Evolutionary conservation across 148 eudicot species (phyloP).

Genomic region (Rhododendron ovatum): DNA sequence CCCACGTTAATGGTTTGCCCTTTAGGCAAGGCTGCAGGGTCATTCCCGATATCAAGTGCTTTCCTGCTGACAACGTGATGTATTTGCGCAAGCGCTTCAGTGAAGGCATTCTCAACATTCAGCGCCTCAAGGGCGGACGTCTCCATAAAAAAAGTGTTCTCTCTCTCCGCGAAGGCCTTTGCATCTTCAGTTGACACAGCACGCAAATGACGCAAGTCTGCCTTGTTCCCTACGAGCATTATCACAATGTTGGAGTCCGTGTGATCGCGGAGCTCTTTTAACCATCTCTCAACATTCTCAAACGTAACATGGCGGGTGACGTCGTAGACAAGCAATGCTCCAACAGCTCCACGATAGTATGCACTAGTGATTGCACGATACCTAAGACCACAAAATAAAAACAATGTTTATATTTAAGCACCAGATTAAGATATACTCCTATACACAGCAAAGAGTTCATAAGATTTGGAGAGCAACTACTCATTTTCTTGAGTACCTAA

Average conservation of each 20-base stretch:
- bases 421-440: neutral
- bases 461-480: neutral
- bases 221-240: conserved; percentile 50
- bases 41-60: conserved; percentile 39
- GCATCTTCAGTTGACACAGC: conserved; percentile 50
- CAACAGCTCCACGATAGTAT: conserved; percentile 53
- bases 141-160: conserved; percentile 43
- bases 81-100: conserved; percentile 43
- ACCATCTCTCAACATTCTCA: conserved; percentile 49
- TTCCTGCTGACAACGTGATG: conserved; percentile 36
- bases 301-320: conserved; percentile 45
- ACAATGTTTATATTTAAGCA: neutral
- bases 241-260: conserved; percentile 41
- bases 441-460: neutral
- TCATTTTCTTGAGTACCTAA: neutral
- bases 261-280: conserved; percentile 49
- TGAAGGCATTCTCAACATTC: conserved; percentile 43
- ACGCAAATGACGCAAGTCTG: conserved; percentile 46
- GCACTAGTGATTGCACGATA: conserved; percentile 58
- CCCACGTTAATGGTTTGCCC: conserved; percentile 43
- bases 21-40: conserved; percentile 32
- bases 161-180: conserved; percentile 37
- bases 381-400: conserved; percentile 12
- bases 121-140: conserved; percentile 47
- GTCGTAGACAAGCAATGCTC: conserved; percentile 47